Base-by-base conservation (phyloP, 2,329 filamentous ascomycete genomes). In the Cladosporium sp. region DNA sequence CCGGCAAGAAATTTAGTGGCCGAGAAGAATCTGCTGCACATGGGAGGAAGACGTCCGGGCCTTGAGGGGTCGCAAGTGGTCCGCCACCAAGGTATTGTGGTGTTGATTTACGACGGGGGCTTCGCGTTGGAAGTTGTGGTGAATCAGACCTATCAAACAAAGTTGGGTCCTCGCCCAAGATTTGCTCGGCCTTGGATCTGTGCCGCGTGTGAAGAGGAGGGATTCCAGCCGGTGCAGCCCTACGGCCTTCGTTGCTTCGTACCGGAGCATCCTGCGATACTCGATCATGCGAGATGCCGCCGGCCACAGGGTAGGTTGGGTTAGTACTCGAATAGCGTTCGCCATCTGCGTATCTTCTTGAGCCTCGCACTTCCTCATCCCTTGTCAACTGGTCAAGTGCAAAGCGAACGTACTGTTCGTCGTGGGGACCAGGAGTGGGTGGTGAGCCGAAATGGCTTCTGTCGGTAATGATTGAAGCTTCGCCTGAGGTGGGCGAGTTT, bases 321-420 rank as follows among this genome's bases (percentile, higher is more conserved):
- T 63, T 40, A 10, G 16, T 35, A 21, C 50, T 56, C 21, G 18
- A 52, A 14, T n/a, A 18, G 12, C 29, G 29, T 8, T 63, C 26
- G 14, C 33, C 37, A 37, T 63, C 56, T 29, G 44, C 63, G 29
- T 65, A 65, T n/a, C 40, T 56, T 35, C 56, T 52, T 23, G 63
- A 65, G 11, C 84, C 83, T 65, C 82, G 79, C 6, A 88, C 83
- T 67, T 91, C 88, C 65, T 89, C 89, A 72, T 91, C 87, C 57
- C 90, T 84, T 6, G 92, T 96, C 71, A 98, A 81, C 68, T 94
- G 92, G 69, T 96, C 91, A 68, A 98, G 87, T 49, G 94, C 93
- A 76, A 95, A 96, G 69, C 90, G 90, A 69, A 97, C 91, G 77
- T 93, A 96, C 0, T 92, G 93, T 10, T 88, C 90, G 73, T 96